phyloP scores from a whole-genome alignment of 2,329 filamentous ascomycete species.

The Pseudogymnoascus sp. region DNA sequence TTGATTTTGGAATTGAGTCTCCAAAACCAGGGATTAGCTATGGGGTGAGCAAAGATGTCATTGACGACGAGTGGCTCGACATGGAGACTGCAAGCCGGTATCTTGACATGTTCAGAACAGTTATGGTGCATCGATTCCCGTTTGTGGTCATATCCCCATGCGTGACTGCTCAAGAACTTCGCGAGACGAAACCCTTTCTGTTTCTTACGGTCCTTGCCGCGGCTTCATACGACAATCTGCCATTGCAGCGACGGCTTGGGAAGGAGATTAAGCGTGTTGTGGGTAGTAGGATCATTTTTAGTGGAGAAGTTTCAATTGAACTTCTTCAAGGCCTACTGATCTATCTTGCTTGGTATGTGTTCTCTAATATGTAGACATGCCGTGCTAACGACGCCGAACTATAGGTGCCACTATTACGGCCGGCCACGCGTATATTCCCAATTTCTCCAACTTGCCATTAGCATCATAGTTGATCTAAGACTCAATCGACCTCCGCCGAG shows the following conservation, averaged over 20 bases:
- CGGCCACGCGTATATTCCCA: neutral
- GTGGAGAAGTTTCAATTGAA: slow-evolving; percentile 9
- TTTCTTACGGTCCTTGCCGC: slow-evolving; percentile 8
- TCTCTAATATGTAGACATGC: neutral
- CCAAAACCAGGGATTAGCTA: neutral
- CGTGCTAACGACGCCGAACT: neutral
- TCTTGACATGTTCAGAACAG: slow-evolving; percentile 20
- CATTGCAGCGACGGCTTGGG: slow-evolving; percentile 28
- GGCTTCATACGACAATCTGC: slow-evolving; percentile 27
- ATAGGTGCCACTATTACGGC: neutral
- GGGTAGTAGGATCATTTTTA: slow-evolving; percentile 21
- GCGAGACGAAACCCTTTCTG: slow-evolving; percentile 11
- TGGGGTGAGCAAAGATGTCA: neutral
- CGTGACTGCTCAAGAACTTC: slow-evolving; percentile 23
- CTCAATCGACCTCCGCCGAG: slow-evolving; percentile 21
- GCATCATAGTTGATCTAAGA: slow-evolving; percentile 16
- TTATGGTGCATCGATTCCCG: slow-evolving; percentile 32
- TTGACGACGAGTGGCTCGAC: neutral
- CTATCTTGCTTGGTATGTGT: neutral
- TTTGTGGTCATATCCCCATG: slow-evolving; percentile 29
- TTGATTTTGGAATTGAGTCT: neutral
- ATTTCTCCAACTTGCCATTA: neutral
- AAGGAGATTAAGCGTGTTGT: slow-evolving; percentile 27
- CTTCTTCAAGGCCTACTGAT: neutral
- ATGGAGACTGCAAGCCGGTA: neutral